Evolutionary conservation across 441 rosid genomes (phyloP).

Genomic region (Iberis amara): DNA sequence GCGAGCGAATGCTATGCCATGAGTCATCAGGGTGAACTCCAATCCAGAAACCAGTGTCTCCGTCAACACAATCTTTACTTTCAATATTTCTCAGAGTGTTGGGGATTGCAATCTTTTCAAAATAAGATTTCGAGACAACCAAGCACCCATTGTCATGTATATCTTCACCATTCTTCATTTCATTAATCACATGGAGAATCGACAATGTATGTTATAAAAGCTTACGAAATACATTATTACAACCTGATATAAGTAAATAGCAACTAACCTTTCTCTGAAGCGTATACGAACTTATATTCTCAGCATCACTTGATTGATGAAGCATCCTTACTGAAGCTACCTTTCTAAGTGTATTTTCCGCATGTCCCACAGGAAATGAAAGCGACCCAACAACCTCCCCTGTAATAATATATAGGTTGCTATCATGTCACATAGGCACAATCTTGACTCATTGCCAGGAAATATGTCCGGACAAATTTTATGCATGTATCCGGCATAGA

Average conservation of each 20-base stretch:
- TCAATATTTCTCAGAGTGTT: slow-evolving; percentile 52
- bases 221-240: slow-evolving; percentile 9
- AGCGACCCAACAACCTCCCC: slow-evolving; percentile 96
- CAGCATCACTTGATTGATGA: slow-evolving; percentile 51
- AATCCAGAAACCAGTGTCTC: slow-evolving; percentile 93
- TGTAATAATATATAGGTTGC: slow-evolving; percentile 19
- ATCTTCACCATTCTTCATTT: slow-evolving; percentile 47
- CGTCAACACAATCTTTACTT: slow-evolving; percentile 37
- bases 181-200: slow-evolving; percentile 29
- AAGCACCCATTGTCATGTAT: slow-evolving; percentile 57
- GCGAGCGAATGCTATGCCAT: slow-evolving; percentile 85
- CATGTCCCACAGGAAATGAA: slow-evolving; percentile 82
- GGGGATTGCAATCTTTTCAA: slow-evolving; percentile 61
- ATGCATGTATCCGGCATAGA: not conserved
- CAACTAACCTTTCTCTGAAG: slow-evolving; percentile 68
- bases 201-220: slow-evolving; percentile 21
- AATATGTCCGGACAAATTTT: slow-evolving; percentile 6
- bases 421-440: slow-evolving; percentile 18
- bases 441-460: slow-evolving; percentile 7
- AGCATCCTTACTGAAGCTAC: slow-evolving; percentile 75
- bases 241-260: slow-evolving; percentile 18
- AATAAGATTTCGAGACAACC: slow-evolving; percentile 67
- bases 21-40: slow-evolving; percentile 52
- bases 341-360: slow-evolving; percentile 57
- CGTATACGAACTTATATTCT: slow-evolving; percentile 52